Percentiles rank a stretch among this genome's conserved stretches.
phyloP scores from a whole-genome alignment of 768 basidiomycete genomes.

The Cystobasidium onofrii region DNA sequence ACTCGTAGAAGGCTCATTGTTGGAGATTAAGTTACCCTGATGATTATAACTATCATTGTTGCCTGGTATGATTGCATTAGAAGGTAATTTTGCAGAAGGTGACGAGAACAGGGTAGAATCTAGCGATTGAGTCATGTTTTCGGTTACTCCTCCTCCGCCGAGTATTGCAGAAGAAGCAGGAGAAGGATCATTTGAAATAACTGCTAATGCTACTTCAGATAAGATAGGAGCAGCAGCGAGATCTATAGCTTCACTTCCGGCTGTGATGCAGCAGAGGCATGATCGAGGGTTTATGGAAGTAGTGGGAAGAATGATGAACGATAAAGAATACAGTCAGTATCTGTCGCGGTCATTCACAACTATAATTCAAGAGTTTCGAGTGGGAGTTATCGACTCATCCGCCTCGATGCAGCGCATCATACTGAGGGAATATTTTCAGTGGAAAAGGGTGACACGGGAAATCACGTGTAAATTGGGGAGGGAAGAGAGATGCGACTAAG shows the following conservation, averaged over 20 bases:
- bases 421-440: neutral
- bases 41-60: neutral
- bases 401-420: neutral
- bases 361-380: too few relatives aligned
- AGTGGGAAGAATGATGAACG: neutral
- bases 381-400: too few relatives aligned
- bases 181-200: neutral
- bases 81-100: neutral
- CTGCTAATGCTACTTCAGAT: constrained; percentile 9
- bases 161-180: neutral
- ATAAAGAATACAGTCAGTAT: neutral
- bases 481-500: too few relatives aligned
- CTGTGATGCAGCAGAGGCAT: neutral
- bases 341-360: neutral
- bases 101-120: neutral
- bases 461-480: neutral
- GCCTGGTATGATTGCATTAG: neutral
- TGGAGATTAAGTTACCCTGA: too few relatives aligned
- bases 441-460: neutral
- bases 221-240: constrained; percentile 18
- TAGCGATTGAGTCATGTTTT: neutral
- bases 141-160: neutral
- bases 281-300: neutral
- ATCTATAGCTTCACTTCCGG: constrained; percentile 22
- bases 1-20: too few relatives aligned